Evolutionary conservation across 208 protist species (phyloP).

Genomic region (Leishmania mexicana): DNA sequence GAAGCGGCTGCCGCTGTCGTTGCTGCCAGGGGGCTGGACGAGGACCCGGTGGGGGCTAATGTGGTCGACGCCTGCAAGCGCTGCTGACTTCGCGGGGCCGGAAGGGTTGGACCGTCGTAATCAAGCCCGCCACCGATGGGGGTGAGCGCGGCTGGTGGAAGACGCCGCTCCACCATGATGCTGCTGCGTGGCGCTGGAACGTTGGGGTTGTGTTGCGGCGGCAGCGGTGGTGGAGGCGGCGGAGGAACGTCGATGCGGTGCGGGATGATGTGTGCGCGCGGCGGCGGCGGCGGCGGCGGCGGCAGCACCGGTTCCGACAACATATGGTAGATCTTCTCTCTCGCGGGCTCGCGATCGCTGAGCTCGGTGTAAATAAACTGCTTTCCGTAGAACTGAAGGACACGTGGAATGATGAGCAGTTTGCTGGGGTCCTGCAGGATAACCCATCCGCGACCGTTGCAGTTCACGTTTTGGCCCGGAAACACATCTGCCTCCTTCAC

Average conservation of each 20-base stretch:
- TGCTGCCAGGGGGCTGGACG: conserved; percentile 2
- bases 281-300: conserved; percentile 25
- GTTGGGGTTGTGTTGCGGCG: conserved; percentile 22
- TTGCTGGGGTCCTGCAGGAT: conserved; percentile 63
- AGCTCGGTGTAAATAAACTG: conserved; percentile 68
- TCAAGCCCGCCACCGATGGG: conserved; percentile 28
- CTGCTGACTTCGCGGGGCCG: conserved; percentile 29
- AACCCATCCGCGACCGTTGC: conserved; percentile 80
- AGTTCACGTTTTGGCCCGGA: conserved; percentile 32
- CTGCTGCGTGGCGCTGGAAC: conserved; percentile 34
- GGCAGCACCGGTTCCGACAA: conserved; percentile 13
- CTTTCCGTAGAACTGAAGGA: conserved; percentile 69
- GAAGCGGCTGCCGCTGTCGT: conserved; percentile 15
- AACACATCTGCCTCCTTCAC: conserved; percentile 75
- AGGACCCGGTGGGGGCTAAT: not conserved
- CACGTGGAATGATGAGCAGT: conserved; percentile 51
- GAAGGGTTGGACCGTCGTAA: conserved; percentile 20
- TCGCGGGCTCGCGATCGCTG: conserved; percentile 55
- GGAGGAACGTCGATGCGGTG: conserved; percentile 28
- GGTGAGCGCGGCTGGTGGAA: conserved; percentile 17
- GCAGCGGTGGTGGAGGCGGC: conserved; percentile 9
- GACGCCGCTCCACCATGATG: conserved; percentile 18
- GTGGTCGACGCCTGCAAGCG: conserved; percentile 11
- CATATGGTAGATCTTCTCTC: conserved; percentile 31
- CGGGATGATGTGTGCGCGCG: conserved; percentile 19